These are phyloP conservation scores for Aspergillus taichungensis DNA, from an alignment of 495 filamentous ascomycete genomes.

Conservation along the genomic window DNA sequence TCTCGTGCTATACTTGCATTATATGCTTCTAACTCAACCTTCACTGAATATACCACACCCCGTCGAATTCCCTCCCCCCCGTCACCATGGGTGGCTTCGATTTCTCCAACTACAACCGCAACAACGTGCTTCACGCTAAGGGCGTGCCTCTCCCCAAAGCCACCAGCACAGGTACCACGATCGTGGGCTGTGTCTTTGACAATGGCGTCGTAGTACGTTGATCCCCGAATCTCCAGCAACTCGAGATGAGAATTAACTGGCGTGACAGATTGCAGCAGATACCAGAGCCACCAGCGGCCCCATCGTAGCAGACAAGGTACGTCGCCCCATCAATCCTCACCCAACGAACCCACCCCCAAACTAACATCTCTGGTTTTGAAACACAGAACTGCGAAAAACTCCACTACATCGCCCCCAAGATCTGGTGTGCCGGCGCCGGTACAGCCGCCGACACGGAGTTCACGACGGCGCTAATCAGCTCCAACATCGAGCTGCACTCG, in stretches of 20 bases:
- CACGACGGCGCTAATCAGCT: conserved; percentile 96
- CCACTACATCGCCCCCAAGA: conserved; percentile 96
- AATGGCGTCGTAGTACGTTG: conserved; percentile 82
- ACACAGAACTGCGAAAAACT: conserved; percentile 97
- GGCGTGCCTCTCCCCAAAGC: conserved; percentile 94
- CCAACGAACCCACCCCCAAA: not conserved
- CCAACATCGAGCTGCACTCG: conserved; percentile 92
- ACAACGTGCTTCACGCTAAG: conserved; percentile 85
- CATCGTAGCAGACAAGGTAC: conserved; percentile 96
- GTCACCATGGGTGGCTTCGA: conserved; percentile 92
- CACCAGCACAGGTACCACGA: conserved; percentile 97
- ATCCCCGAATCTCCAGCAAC: not conserved
- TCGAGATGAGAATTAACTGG: not conserved
- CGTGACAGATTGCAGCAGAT: conserved; percentile 78
- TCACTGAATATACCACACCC: not conserved
- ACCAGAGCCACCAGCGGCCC: conserved; percentile 95
- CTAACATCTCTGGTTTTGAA: not conserved
- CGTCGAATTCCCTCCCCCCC: conserved; percentile 11
- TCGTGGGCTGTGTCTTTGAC: conserved; percentile 95
- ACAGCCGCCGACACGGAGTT: conserved; percentile 99
- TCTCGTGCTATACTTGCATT: not conserved
- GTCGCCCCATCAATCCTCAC: not conserved
- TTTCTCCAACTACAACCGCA: conserved; percentile 99
- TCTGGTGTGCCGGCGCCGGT: conserved; percentile 98
- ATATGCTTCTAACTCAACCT: not conserved